Evolutionary conservation across 345 rosid genomes (phyloP), one percentile per base, ranked within the genome.

Genomic region (Sisymbrium irio): DNA sequence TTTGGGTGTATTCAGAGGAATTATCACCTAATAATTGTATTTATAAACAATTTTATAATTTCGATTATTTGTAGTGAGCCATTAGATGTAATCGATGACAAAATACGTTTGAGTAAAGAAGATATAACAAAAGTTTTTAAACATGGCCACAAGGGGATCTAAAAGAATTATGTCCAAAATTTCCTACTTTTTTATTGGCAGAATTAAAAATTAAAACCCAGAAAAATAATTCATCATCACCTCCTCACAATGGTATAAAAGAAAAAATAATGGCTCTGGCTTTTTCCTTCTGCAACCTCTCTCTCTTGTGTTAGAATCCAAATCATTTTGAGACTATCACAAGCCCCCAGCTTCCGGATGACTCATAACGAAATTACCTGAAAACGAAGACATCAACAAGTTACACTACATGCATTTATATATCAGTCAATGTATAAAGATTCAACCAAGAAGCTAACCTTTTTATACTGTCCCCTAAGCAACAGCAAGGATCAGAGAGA

Each of bases 171-270:
- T 45, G 75, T 76, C 79, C 79, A 76, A 76, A 69, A 76, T 70
- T 76, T 69, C 75, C 79, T 69, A 76, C 25, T 17, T 54, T 65
- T 76, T 75, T 67, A 61, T 67, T 67, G 74, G 79, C 70, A 54
- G 75, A 61, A 76, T 30, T 42, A 69, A 69, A 67, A 66, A 30
- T n/a, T 8, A 32, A 54, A 67, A 17, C 19, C 30, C 42, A 53
- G 57, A 62, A 69, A 51, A 65, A 69, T 56, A 58, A 46, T 50
- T 69, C 61, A 55, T 55, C 61, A 76, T 39, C 71, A 69, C 60
- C 71, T 69, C 60, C 71, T 69, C 75, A 69, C 20, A 44, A 44
- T 76, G 65, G 66, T 55, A 69, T 22, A 51, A 25, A 12, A 51
- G 46, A 40, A 54, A 67, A 67, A 67, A 53, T 59, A 69, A 76